Conservation (phyloP, 2,329 filamentous ascomycete species). For the Coniochaeta ligniaria region DNA sequence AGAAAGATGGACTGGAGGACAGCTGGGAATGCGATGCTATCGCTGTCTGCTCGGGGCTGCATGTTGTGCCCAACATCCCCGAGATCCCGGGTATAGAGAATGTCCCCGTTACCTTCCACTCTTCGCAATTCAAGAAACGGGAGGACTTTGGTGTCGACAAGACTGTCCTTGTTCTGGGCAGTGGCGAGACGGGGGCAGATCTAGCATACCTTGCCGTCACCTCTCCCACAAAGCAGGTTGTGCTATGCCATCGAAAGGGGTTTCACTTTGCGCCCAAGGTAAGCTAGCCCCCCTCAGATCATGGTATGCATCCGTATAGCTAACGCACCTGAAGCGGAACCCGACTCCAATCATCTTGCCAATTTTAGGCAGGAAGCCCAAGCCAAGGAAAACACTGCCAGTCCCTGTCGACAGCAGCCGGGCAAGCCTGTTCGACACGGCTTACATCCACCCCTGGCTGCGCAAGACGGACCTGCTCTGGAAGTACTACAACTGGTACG, state of each 20-base stretch:
- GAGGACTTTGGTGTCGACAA: constrained; percentile 23
- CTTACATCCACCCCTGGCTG: constrained; percentile 39
- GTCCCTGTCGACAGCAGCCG: constrained; percentile 39
- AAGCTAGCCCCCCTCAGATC: background rate
- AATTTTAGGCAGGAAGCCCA: constrained; percentile 8
- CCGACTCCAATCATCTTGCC: constrained; percentile 13
- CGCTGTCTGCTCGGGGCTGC: constrained; percentile 28
- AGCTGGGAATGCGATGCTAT: constrained; percentile 28
- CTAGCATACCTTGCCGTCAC: constrained; percentile 27
- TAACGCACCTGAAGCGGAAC: constrained; percentile 13
- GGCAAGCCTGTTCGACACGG: constrained; percentile 43
- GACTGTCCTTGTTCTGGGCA: constrained; percentile 27
- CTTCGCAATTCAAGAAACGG: constrained; percentile 25
- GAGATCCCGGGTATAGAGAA: constrained; percentile 23
- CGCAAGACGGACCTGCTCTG: constrained; percentile 34
- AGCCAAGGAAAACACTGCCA: constrained; percentile 17
- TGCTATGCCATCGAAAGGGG: constrained; percentile 28
- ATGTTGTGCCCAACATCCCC: constrained; percentile 24
- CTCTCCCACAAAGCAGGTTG: constrained; percentile 24
- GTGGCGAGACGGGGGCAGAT: constrained; percentile 29
- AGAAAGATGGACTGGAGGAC: background rate
- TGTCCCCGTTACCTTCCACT: constrained; percentile 22
- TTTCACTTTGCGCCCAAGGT: constrained; percentile 28
- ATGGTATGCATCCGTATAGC: background rate
- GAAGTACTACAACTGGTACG: constrained; percentile 37